These are phyloP conservation scores for Craterostigma plantagineum DNA, from an alignment of 257 asterid genomes.

Conservation along the genomic window DNA sequence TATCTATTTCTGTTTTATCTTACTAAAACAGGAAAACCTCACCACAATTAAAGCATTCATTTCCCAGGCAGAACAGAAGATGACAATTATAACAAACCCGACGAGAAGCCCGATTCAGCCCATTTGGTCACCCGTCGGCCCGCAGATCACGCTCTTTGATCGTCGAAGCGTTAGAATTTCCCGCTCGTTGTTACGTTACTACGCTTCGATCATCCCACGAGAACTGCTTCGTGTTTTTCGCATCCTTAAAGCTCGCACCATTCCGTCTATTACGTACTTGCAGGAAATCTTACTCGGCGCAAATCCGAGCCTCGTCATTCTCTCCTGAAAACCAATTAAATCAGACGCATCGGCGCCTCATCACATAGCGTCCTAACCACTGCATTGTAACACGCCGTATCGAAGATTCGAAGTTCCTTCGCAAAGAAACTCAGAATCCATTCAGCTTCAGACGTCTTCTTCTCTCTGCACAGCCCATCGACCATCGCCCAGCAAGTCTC, in stretches of 20 bases:
- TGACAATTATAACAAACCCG: no score
- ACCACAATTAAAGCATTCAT: no score
- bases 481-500: conserved; percentile 49
- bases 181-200: no score
- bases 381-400: conserved; percentile 42
- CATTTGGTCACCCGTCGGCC: no score
- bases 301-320: conserved; percentile 58
- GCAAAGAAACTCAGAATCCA: conserved; percentile 34
- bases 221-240: no score
- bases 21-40: no score
- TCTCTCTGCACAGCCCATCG: conserved; percentile 34
- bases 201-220: no score
- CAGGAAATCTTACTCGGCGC: conserved; percentile 41
- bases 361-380: conserved; percentile 25
- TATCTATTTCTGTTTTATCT: no score
- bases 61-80: no score
- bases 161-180: no score
- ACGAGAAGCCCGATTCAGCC: no score
- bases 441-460: conserved; percentile 24
- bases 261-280: conserved; percentile 50
- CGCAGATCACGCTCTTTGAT: no score
- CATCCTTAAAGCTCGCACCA: conserved; percentile 25
- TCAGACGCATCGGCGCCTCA: conserved; percentile 25
- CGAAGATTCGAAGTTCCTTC: conserved; percentile 31
- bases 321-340: conserved; percentile 43